Percentiles rank a stretch among this genome's conserved stretches.
These are phyloP conservation scores for Naganishia liquefaciens DNA, from an alignment of 1,284 basidiomycete genomes.

Conservation along the genomic window DNA sequence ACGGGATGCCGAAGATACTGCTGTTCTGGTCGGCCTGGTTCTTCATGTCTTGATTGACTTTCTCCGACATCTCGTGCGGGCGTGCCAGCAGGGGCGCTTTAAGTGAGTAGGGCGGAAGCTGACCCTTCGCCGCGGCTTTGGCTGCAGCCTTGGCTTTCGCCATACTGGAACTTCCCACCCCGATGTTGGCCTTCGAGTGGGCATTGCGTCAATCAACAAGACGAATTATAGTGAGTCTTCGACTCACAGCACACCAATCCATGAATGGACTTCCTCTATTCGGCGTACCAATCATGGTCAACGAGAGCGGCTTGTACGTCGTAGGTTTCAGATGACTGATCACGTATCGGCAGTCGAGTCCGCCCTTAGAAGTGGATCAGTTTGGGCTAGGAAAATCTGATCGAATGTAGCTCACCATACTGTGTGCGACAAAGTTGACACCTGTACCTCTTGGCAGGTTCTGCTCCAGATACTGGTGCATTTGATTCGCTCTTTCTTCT, in stretches of 20 bases:
- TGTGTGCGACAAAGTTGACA: constrained; percentile 93
- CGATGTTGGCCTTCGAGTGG: constrained; percentile 69
- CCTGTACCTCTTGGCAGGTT: constrained; percentile 65
- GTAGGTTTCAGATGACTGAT: constrained; percentile 74
- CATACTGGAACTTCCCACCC: constrained; percentile 64
- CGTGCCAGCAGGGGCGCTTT: constrained; percentile 57
- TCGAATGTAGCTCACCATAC: constrained; percentile 65
- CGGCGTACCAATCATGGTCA: constrained; percentile 90
- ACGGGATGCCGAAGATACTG: constrained; percentile 31
- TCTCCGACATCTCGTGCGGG: constrained; percentile 29
- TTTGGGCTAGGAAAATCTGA: neutral
- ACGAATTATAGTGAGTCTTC: neutral
- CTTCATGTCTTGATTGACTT: constrained; percentile 30
- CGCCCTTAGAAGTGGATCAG: constrained; percentile 58
- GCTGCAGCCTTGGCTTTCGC: constrained; percentile 39
- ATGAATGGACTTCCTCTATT: constrained; percentile 97
- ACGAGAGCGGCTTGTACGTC: constrained; percentile 80
- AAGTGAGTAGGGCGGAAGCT: constrained; percentile 55
- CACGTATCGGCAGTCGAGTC: constrained; percentile 89
- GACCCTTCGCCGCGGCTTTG: constrained; percentile 41
- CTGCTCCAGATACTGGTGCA: constrained; percentile 72
- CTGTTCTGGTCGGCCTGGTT: constrained; percentile 22
- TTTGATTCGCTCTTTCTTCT: constrained; percentile 72
- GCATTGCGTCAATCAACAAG: neutral
- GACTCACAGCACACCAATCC: constrained; percentile 90